Percentiles rank a stretch among this genome's conserved stretches.
These are phyloP conservation scores for Posidonia oceanica DNA, from an alignment of 116 monocot genomes.

Conservation along the genomic window DNA sequence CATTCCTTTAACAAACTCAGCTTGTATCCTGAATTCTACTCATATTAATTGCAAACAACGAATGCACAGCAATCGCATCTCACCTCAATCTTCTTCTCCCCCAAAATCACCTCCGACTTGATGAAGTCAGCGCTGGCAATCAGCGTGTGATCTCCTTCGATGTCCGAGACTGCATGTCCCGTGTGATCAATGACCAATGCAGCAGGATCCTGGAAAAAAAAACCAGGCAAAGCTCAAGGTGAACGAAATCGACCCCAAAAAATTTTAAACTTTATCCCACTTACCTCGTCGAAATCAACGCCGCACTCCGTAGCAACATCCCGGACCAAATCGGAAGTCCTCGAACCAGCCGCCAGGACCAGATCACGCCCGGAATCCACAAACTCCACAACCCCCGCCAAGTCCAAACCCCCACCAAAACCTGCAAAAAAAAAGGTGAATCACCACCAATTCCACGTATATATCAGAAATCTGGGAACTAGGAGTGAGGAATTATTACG, in stretches of 20 bases:
- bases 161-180: constrained; percentile 53
- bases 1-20: not conserved
- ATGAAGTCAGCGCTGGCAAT: constrained; percentile 73
- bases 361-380: constrained; percentile 84
- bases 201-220: constrained; percentile 43
- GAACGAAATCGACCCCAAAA: not conserved
- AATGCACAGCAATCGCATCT: not conserved
- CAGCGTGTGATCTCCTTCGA: constrained; percentile 72
- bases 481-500: constrained; percentile 22
- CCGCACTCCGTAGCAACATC: constrained; percentile 83
- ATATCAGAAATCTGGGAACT: not conserved
- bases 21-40: not conserved
- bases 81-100: constrained; percentile 66
- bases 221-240: not conserved
- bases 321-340: constrained; percentile 69
- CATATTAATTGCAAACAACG: not conserved
- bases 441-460: not conserved
- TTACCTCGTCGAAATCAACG: constrained; percentile 91
- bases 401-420: constrained; percentile 75
- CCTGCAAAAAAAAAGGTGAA: constrained; percentile 22
- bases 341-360: constrained; percentile 71
- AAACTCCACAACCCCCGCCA: constrained; percentile 65
- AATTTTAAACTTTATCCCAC: not conserved
- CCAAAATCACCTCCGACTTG: constrained; percentile 67
- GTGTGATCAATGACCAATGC: constrained; percentile 82